These are phyloP conservation scores for Trametes polyzona DNA, from an alignment of 1,284 basidiomycete species.

Conservation along the genomic window DNA sequence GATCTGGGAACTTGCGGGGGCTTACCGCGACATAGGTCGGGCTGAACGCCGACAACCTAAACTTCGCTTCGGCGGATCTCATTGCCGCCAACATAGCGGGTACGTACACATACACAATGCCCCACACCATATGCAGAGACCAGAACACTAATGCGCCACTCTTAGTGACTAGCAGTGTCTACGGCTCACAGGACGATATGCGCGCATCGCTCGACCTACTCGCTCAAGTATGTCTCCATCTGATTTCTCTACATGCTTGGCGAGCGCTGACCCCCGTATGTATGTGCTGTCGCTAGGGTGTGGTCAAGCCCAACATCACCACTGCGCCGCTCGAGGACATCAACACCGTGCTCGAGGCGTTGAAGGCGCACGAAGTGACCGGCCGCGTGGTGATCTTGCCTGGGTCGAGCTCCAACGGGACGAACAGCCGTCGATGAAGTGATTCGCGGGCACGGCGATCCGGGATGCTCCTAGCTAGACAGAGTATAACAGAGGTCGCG, in stretches of 20 bases:
- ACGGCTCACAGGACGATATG: background rate
- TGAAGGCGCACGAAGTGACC: background rate
- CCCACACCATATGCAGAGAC: no score
- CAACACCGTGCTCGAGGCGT: background rate
- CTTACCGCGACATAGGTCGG: no score
- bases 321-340: background rate
- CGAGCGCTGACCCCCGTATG: background rate
- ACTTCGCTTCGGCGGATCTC: slow-evolving; percentile 6
- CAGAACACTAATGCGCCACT: no score
- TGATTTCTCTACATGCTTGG: background rate
- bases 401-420: background rate
- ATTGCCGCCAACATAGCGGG: background rate
- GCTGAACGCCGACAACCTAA: slow-evolving; percentile 9
- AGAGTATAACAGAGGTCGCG: no score
- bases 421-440: background rate
- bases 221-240: background rate
- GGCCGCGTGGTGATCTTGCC: background rate
- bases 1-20: no score
- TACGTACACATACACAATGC: no score
- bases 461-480: no score
- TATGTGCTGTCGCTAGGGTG: background rate
- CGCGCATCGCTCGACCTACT: background rate
- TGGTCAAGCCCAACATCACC: background rate
- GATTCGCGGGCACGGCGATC: no score
- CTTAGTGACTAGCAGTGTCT: background rate